phyloP scores from a whole-genome alignment of 192 early-diverging fungal genomes.

The Coemansia nantahalensis region DNA sequence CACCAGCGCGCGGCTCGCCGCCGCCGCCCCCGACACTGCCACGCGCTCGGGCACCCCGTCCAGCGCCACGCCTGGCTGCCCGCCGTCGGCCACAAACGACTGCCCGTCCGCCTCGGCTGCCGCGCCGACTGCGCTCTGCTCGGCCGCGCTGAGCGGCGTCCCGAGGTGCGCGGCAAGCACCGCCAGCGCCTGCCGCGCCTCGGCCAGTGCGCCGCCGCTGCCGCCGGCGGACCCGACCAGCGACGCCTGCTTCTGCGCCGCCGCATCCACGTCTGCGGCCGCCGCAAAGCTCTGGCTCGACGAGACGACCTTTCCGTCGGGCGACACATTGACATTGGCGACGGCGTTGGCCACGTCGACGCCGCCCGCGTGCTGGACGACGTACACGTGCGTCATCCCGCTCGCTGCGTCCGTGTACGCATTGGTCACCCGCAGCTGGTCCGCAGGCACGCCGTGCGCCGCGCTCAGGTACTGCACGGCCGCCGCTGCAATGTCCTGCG shows the following conservation, averaged over 20 bases:
- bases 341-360: conserved; percentile 78
- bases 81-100: too few species aligned
- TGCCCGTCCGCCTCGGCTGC: background rate
- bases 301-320: conserved; percentile 62
- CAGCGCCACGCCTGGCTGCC: conserved; percentile 3
- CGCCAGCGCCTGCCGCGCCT: conserved; percentile 7
- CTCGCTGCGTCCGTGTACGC: conserved; percentile 66
- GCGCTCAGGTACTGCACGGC: conserved; percentile 6
- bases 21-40: conserved; percentile 17
- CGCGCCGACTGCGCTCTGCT: background rate
- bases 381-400: conserved; percentile 84
- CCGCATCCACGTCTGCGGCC: background rate
- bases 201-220: too few species aligned
- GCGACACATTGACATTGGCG: conserved; percentile 78
- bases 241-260: background rate
- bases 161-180: conserved; percentile 15
- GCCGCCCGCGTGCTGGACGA: conserved; percentile 70
- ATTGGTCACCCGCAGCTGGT: conserved; percentile 56
- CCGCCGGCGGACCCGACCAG: background rate
- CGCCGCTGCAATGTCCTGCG: conserved; percentile 6
- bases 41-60: conserved; percentile 46
- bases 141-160: background rate
- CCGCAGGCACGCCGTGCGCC: conserved; percentile 1
- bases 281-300: conserved; percentile 67
- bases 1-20: conserved; percentile 63